A percentile compares a stretch with the other conserved stretches of the same genome.
Conservation (phyloP, 2,329 filamentous ascomycete genomes). For the Colletotrichum navitas region DNA sequence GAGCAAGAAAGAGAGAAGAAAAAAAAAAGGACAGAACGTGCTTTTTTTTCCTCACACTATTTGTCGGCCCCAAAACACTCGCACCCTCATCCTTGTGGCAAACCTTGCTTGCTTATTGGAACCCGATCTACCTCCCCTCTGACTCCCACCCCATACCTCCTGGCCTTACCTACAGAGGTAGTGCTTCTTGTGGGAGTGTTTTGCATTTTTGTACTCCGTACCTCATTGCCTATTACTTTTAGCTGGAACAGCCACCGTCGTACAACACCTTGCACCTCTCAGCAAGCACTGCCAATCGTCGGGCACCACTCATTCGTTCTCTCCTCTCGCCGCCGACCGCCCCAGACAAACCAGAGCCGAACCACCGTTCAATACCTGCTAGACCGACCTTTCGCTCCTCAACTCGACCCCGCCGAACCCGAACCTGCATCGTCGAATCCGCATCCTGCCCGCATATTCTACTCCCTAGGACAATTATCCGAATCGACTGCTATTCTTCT, state of each 20-base stretch:
- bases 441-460: conserved; percentile 34
- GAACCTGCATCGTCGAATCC: conserved; percentile 41
- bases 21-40: conserved; percentile 16
- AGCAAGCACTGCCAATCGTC: conserved; percentile 19
- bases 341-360: conserved; percentile 26
- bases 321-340: conserved; percentile 11
- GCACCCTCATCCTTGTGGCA: conserved; percentile 37
- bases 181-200: conserved; percentile 16
- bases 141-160: conserved; percentile 4
- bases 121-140: conserved; percentile 19
- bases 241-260: conserved; percentile 35
- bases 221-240: conserved; percentile 21
- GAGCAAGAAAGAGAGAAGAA: background rate
- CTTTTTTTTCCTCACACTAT: background rate
- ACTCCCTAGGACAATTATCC: conserved; percentile 19
- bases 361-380: conserved; percentile 20
- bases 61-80: conserved; percentile 22
- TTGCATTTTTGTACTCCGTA: conserved; percentile 36
- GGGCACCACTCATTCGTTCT: conserved; percentile 24
- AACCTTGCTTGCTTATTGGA: conserved; percentile 35
- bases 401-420: conserved; percentile 42
- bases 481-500: conserved; percentile 34
- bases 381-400: conserved; percentile 29
- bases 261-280: conserved; percentile 15
- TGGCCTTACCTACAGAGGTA: conserved; percentile 22